Base-by-base conservation (phyloP, 1,139 yeast species). In the Kodamaea sp. region DNA sequence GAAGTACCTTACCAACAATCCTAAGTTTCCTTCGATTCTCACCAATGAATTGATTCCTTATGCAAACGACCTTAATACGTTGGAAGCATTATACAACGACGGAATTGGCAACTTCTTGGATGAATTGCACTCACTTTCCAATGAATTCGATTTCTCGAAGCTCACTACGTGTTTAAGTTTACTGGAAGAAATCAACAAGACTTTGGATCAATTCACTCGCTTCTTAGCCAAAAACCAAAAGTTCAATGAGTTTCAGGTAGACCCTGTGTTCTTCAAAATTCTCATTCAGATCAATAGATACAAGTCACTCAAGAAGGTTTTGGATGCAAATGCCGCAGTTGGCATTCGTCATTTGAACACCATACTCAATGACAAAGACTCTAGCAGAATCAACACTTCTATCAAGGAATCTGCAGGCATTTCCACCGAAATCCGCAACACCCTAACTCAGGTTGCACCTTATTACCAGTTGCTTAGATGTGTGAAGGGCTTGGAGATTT, bases 261-360 rank as follows among this genome's bases (percentile, higher is more conserved):
- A 49, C 23, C 35, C 46, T 5, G 36, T 45, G 12, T 59, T 54
- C 35, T 57, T 59, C 34, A 43, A 44, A 22, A 39, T 54, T 12
- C 49, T 55, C 14, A 51, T 63, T 32, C 60, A 58, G 29, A 48
- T 53, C 13, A 54, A 55, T 37, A 48, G 63, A 22, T 61, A 61
- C 41, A 51, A 48, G 32, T 44, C 45, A 11, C 50, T 63, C 41
- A 50, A 47, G 29, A 26, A 29, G 4, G 47, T 59, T 18, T 47
- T 63, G 38, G 46, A 38, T 12, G 14, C 46, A 1, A 47, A 53
- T 16, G 42, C 50, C 2, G 46, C 46, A 20, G 36, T 30, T 4
- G 15, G 24, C 10, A 27, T 36, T 4, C 22, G 26, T 5, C 32
- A 35, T 24, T 34, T 43, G 22, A 24, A 18, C n/a, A 27, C 32